Conservation (phyloP, 2,329 filamentous ascomycete genomes). For the Penicillium aurantiogriseum region DNA sequence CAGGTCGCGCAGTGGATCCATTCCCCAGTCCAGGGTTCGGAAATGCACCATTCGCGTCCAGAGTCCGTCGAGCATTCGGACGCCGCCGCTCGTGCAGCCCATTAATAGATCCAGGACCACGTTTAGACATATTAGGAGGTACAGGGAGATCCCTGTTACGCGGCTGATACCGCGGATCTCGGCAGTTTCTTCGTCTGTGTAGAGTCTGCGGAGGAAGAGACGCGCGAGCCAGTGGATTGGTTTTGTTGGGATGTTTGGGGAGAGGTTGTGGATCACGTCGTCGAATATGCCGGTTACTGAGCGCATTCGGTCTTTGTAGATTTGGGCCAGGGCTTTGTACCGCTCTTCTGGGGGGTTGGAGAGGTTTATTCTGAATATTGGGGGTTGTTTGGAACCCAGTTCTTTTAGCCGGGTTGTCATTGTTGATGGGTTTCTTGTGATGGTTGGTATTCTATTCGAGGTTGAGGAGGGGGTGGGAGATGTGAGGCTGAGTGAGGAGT, state of each 20-base stretch:
- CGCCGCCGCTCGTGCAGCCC: constrained; percentile 63
- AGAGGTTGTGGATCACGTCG: constrained; percentile 44
- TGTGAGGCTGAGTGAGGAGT: not conserved
- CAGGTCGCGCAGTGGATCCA: constrained; percentile 51
- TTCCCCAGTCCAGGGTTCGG: constrained; percentile 54
- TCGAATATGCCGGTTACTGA: constrained; percentile 53
- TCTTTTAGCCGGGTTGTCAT: not conserved
- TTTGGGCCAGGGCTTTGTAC: constrained; percentile 50
- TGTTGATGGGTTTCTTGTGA: not conserved
- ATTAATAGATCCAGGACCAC: constrained; percentile 62
- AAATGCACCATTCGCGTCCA: constrained; percentile 38
- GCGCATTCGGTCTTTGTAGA: constrained; percentile 47
- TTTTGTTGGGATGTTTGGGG: constrained; percentile 25
- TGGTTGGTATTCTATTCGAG: not conserved
- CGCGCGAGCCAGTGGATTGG: constrained; percentile 42
- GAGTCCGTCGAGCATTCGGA: constrained; percentile 18
- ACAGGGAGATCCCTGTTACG: constrained; percentile 54
- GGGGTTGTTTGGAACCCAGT: constrained; percentile 23
- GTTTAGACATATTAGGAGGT: constrained; percentile 62
- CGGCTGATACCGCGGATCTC: constrained; percentile 60
- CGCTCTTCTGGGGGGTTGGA: constrained; percentile 53
- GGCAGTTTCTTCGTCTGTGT: constrained; percentile 57
- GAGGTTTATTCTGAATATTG: constrained; percentile 53
- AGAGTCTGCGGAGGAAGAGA: constrained; percentile 51
- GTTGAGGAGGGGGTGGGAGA: not conserved